Percentiles rank a stretch among this genome's conserved stretches.
phyloP scores from a whole-genome alignment of 2,329 filamentous ascomycete species.

The Trichoderma citrinoviride region DNA sequence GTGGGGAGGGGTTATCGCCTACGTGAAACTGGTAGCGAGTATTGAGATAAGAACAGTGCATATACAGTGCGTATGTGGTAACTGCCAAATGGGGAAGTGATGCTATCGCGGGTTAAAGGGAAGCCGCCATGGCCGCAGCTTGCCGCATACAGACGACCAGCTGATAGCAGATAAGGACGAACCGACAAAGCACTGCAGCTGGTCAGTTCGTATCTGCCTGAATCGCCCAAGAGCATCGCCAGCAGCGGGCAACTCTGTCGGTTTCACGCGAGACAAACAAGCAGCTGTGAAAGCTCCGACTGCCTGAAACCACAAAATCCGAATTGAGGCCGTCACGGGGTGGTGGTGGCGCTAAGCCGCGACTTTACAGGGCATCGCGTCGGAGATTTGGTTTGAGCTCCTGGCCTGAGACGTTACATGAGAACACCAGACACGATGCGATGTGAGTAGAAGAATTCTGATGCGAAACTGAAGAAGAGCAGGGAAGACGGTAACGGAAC shows the following conservation, averaged over 20 bases:
- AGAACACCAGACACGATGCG: no score
- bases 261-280: background rate
- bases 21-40: accelerated
- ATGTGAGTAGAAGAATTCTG: no score
- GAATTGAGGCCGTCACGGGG: background rate
- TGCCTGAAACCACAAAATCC: background rate
- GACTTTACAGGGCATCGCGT: constrained; percentile 1
- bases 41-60: constrained; percentile 9
- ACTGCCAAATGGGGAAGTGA: background rate
- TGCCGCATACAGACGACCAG: background rate
- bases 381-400: constrained; percentile 16
- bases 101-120: background rate
- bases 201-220: background rate
- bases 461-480: no score
- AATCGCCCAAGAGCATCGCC: background rate
- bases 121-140: constrained; percentile 13
- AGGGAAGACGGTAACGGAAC: no score
- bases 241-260: background rate
- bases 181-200: background rate
- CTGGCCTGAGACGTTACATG: constrained; percentile 4
- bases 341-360: background rate
- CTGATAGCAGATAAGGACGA: constrained; percentile 15
- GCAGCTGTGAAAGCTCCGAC: background rate
- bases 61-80: background rate
- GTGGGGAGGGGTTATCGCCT: background rate